Base-by-base conservation (phyloP, 2,329 filamentous ascomycete species). In the Raffaelea deltoideospora region DNA sequence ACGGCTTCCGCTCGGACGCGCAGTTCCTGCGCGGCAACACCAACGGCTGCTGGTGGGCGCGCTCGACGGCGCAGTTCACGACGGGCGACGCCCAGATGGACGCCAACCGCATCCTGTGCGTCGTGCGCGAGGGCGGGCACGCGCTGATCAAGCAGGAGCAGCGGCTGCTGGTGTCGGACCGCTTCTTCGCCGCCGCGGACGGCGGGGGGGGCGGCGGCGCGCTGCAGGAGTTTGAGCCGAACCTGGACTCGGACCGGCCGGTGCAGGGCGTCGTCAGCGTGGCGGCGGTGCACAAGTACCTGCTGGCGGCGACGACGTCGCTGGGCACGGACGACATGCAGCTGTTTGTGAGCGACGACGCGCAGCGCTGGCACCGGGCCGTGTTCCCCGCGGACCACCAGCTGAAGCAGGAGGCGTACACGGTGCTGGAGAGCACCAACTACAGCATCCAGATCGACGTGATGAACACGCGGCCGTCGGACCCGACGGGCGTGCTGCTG, bases 401-500 rank as follows among this genome's bases (percentile, higher is more conserved):
- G 30, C 58, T 87, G 49, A 70, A 85, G 43, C 80, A 94, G 53
- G 74, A 88, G 52, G 84, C 83, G 3, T 98, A 95, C 56, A 98
- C 90, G 0, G 72, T 98, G 33, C 68, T 98, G 29, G 88, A 96
- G 59, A 90, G 87, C 50, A 96, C 90, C 30, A 88, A 94, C 53
- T 95, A 98, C 63, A 95, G 88, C 61, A 86, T 98, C 48, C 88
- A 96, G 58, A 76, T 98, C 38, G 87, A 96, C 56, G 87, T 96
- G 44, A 78, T 88, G 69, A 84, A 79, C 2, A 65, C 65, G 28
- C 64, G 62, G 31, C 69, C 69, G 11, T 69, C 67, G 1, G 72
- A 70, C 27, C 72, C 79, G 1, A 88, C 94, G 72, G 92, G 90
- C 24, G 76, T 81, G 10, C 66, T 98, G 39, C 88, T 95, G 51